phyloP scores from a whole-genome alignment of 345 rosid species.

The Eutrema heterophyllum region DNA sequence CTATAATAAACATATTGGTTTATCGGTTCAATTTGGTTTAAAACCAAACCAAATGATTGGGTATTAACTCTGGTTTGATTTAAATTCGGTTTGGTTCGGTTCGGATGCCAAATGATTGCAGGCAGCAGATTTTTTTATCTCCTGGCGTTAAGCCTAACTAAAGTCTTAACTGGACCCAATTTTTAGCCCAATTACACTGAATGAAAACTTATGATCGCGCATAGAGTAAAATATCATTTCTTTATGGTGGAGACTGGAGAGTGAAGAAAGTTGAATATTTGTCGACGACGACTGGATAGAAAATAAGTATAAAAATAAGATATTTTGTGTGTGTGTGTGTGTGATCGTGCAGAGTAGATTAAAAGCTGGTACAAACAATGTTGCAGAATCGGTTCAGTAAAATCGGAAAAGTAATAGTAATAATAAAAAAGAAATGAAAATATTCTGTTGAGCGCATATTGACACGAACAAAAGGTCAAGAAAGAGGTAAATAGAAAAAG shows the following conservation, averaged over 20 bases:
- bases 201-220: background rate
- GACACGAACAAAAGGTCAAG: constrained; percentile 38
- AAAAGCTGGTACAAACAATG: constrained; percentile 34
- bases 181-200: background rate
- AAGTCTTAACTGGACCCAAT: background rate
- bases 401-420: constrained; percentile 14
- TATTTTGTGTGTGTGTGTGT: background rate
- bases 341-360: constrained; percentile 34
- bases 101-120: too few species aligned
- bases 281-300: background rate
- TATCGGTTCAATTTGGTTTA: too few species aligned
- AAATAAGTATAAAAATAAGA: background rate
- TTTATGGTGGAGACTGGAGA: background rate
- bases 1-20: too few species aligned
- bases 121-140: too few species aligned
- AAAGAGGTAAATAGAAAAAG: constrained; percentile 7
- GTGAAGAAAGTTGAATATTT: background rate
- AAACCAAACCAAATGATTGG: too few species aligned
- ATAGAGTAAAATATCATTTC: background rate
- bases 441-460: constrained; percentile 28
- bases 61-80: too few species aligned
- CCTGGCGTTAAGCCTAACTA: background rate
- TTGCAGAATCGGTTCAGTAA: constrained; percentile 35
- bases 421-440: background rate
- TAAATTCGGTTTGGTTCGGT: too few species aligned